Evolutionary conservation across 2,329 filamentous ascomycete species (phyloP), one percentile per base, ranked within the genome.

Genomic region (Mycosphaerella arachidis): DNA sequence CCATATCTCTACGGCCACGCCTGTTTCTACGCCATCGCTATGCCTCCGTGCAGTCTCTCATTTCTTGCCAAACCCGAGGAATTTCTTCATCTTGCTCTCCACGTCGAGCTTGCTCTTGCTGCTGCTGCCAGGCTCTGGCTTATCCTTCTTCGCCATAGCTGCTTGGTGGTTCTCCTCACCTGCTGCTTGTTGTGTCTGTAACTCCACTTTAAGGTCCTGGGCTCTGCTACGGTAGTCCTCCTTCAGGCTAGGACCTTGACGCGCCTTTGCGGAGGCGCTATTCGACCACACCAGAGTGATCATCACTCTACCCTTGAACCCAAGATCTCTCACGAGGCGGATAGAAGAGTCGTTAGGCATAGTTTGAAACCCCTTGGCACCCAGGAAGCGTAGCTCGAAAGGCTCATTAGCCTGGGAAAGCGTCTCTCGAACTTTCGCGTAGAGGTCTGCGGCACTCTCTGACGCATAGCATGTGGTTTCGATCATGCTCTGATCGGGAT

Each of bases 401-500:
- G 90, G 83, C 1, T 79, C 75, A 8, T 54, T 37, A 6, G 81
- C 78, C 10, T 67, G 60, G 1, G 85, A 83, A 73, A 99, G 87
- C 62, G 93, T 85, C 48, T 79, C 80, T 55, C 86, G 81, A 18
- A 96, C 90, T 64, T 89, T 91, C 13, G 80, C 78, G 75, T 97
- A 91, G 1, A 99, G 78, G 54, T 84, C 82, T 3, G 82, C 80
- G 1, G 87, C 89, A 0, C 89, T 91, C 56, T 92, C 87, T 1
- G 79, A 73, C 20, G 85, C 84, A 1, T 81, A 82, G 66, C 95
- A 86, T n/a, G 81, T 82, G 76, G 87, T 87, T 55, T 91, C 85
- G 33, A 92, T 85, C 56, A 87, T 86, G 59, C 86, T 89, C 67
- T 92, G 90, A 72, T 97, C 92, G 0, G 93, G 93, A 67, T 97